phyloP scores from a whole-genome alignment of 192 early-diverging fungal genomes.

The Thamnidium elegans region DNA sequence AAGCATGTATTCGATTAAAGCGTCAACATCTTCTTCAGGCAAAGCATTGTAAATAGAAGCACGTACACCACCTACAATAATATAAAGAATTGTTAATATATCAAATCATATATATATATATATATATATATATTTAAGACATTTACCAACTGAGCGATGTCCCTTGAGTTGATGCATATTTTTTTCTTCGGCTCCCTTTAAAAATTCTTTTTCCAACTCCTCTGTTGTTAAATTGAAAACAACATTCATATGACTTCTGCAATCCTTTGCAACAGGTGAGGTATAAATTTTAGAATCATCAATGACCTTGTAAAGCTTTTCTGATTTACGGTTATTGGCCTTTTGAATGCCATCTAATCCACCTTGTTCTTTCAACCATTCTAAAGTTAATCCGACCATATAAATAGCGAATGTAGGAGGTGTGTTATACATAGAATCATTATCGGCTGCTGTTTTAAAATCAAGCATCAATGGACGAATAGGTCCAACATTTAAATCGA shows the following conservation, averaged over 20 bases:
- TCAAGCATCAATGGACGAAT: slow-evolving; percentile 79
- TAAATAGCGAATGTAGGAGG: slow-evolving; percentile 96
- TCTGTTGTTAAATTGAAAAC: slow-evolving; percentile 72
- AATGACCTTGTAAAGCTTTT: slow-evolving; percentile 66
- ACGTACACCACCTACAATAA: slow-evolving; percentile 65
- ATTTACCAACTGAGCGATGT: slow-evolving; percentile 83
- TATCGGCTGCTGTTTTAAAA: slow-evolving; percentile 77
- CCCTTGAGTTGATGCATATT: slow-evolving; percentile 91
- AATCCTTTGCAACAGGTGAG: slow-evolving; percentile 59
- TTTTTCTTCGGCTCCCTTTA: slow-evolving; percentile 71
- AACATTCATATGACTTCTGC: slow-evolving; percentile 88
- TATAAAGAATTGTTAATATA: neutral
- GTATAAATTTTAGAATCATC: slow-evolving; percentile 67
- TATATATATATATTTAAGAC: neutral
- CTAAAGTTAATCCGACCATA: slow-evolving; percentile 85
- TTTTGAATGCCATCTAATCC: slow-evolving; percentile 67
- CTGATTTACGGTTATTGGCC: slow-evolving; percentile 70
- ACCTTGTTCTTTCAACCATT: slow-evolving; percentile 69
- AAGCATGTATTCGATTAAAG: slow-evolving; percentile 75
- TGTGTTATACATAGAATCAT: slow-evolving; percentile 93
- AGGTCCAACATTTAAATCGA: slow-evolving; percentile 45
- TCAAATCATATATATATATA: neutral
- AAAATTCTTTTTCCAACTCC: slow-evolving; percentile 79
- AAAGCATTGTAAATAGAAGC: slow-evolving; percentile 95
- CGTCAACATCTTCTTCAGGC: slow-evolving; percentile 76